phyloP scores from a whole-genome alignment of 1,284 basidiomycete genomes.

The Ceratobasidium theobromae region DNA sequence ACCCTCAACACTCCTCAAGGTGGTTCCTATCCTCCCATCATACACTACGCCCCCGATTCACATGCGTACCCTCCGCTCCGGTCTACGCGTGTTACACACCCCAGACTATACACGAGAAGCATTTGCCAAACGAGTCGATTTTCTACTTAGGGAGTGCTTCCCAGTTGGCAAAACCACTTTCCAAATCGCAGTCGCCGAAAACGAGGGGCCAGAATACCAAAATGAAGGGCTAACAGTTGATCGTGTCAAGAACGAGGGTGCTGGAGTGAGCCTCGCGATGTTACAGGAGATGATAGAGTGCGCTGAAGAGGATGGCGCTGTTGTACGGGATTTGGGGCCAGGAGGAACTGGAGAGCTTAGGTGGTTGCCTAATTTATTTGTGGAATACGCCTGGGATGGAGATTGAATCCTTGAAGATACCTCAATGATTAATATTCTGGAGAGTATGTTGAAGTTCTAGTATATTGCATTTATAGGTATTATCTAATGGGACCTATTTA shows the following conservation, averaged over 20 bases:
- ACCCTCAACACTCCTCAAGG: conserved; percentile 77
- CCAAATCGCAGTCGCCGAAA: conserved; percentile 41
- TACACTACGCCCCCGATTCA: conserved; percentile 72
- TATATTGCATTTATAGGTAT: not conserved
- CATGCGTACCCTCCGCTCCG: conserved; percentile 67
- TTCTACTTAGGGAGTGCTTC: conserved; percentile 51
- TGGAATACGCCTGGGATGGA: conserved; percentile 68
- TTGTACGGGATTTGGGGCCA: conserved; percentile 73
- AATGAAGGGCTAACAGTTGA: conserved; percentile 40
- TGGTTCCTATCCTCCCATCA: conserved; percentile 65
- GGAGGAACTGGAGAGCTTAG: conserved; percentile 52
- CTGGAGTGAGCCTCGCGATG: conserved; percentile 65
- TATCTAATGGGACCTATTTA: not conserved
- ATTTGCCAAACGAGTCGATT: conserved; percentile 65
- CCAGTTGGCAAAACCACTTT: conserved; percentile 48
- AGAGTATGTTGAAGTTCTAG: not conserved
- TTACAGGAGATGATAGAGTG: conserved; percentile 71
- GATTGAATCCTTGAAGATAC: conserved; percentile 34
- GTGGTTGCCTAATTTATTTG: conserved; percentile 71
- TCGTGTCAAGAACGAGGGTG: conserved; percentile 50
- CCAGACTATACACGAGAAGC: conserved; percentile 67
- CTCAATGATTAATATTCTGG: not conserved
- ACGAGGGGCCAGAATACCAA: conserved; percentile 58
- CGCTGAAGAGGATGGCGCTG: conserved; percentile 63
- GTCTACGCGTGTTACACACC: conserved; percentile 82